These are phyloP conservation scores for Barnettozyma hawaiiensis DNA, from an alignment of 1,139 yeast genomes.

Conservation along the genomic window DNA sequence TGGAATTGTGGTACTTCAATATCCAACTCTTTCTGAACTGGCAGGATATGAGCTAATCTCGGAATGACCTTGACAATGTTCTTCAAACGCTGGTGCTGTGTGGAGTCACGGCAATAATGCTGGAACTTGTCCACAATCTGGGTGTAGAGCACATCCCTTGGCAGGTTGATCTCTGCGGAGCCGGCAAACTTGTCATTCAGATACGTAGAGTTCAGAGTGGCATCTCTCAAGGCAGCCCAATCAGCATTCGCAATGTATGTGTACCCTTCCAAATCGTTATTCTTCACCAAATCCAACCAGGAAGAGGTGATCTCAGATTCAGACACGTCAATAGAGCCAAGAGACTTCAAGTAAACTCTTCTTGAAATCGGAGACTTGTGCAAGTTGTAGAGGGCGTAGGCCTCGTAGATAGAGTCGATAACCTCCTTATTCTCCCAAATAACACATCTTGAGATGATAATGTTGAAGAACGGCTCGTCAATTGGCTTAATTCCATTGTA, in stretches of 20 bases:
- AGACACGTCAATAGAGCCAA: constrained; percentile 57
- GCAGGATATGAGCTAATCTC: constrained; percentile 5
- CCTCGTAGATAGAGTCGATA: constrained; percentile 42
- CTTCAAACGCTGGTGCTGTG: constrained; percentile 30
- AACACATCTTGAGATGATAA: constrained; percentile 61
- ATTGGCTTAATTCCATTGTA: constrained; percentile 54
- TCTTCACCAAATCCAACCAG: constrained; percentile 55
- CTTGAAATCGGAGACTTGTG: constrained; percentile 65
- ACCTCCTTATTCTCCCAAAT: constrained; percentile 65
- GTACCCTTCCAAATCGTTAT: constrained; percentile 51
- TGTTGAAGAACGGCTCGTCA: constrained; percentile 77
- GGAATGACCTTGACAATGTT: constrained; percentile 17
- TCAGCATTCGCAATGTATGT: constrained; percentile 73
- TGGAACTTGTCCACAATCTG: constrained; percentile 50
- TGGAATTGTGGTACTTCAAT: constrained; percentile 6
- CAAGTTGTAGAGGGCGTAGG: constrained; percentile 56
- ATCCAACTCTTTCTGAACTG: constrained; percentile 5
- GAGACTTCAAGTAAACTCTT: constrained; percentile 70
- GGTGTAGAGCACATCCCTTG: constrained; percentile 51
- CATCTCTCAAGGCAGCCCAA: constrained; percentile 82
- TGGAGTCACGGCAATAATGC: constrained; percentile 40
- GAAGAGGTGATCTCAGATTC: constrained; percentile 48
- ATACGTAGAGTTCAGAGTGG: constrained; percentile 45
- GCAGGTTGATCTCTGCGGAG: not conserved
- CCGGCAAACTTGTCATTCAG: constrained; percentile 5